These are phyloP conservation scores for Penicillium roqueforti DNA, from an alignment of 495 filamentous ascomycete genomes.

Conservation along the genomic window DNA sequence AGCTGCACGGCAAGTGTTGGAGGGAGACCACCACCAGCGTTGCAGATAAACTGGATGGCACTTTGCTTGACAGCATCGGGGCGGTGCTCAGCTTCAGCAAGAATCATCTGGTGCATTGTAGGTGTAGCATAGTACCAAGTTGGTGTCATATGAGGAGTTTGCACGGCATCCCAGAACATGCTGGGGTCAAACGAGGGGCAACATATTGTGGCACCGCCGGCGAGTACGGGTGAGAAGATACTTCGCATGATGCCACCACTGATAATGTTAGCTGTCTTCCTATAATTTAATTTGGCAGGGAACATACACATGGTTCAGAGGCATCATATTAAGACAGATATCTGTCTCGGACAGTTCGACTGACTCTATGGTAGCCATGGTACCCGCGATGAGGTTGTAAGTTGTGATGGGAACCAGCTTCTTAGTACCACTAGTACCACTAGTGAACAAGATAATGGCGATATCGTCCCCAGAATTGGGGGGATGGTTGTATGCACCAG, in stretches of 20 bases:
- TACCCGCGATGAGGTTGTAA: constrained; percentile 33
- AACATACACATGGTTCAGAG: constrained; percentile 42
- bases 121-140: constrained; percentile 50
- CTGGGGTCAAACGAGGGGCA: constrained; percentile 44
- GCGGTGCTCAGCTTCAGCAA: constrained; percentile 29
- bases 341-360: constrained; percentile 33
- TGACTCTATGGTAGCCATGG: constrained; percentile 38
- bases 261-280: constrained; percentile 5
- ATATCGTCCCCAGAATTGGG: constrained; percentile 26
- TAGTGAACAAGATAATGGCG: constrained; percentile 43
- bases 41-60: constrained; percentile 39
- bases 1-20: constrained; percentile 37
- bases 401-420: constrained; percentile 43
- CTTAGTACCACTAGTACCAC: constrained; percentile 44
- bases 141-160: constrained; percentile 28
- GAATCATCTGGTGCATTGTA: constrained; percentile 44
- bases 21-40: constrained; percentile 43
- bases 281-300: background rate
- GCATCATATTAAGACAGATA: constrained; percentile 47
- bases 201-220: constrained; percentile 41
- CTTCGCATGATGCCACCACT: constrained; percentile 39
- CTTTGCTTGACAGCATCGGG: constrained; percentile 31
- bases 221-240: constrained; percentile 37
- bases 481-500: background rate
- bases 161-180: constrained; percentile 46